Percentiles rank a stretch among this genome's conserved stretches.
phyloP scores from a whole-genome alignment of 345 rosid species.

The Ricinus communis region DNA sequence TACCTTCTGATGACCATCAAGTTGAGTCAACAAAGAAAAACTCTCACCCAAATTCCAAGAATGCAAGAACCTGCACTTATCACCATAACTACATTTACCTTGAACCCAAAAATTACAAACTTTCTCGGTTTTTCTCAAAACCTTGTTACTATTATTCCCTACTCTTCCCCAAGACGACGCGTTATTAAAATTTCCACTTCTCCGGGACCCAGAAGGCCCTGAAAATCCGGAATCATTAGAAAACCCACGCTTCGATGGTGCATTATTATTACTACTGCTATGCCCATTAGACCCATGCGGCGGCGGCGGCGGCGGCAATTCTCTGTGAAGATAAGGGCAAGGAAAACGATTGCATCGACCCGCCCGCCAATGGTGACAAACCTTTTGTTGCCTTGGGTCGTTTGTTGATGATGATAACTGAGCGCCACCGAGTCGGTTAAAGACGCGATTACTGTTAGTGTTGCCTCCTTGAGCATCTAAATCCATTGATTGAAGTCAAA shows the following conservation, averaged over 20 bases:
- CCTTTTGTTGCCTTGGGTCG: slow-evolving; percentile 48
- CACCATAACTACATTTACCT: slow-evolving; percentile 77
- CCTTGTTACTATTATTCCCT: slow-evolving; percentile 26
- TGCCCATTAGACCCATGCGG: slow-evolving; percentile 34
- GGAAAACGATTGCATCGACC: slow-evolving; percentile 74
- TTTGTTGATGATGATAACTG: slow-evolving; percentile 18
- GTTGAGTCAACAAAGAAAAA: slow-evolving; percentile 69
- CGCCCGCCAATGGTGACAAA: slow-evolving; percentile 84
- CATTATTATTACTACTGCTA: no score
- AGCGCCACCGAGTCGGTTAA: slow-evolving; percentile 59
- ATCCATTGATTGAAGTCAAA: slow-evolving; percentile 46
- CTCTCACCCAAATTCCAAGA: slow-evolving; percentile 85
- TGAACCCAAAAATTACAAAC: slow-evolving; percentile 83
- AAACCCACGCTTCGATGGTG: slow-evolving; percentile 52
- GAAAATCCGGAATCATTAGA: slow-evolving; percentile 62
- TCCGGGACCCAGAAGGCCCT: slow-evolving; percentile 47
- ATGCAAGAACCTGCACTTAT: slow-evolving; percentile 79
- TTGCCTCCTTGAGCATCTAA: slow-evolving; percentile 64
- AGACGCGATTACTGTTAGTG: slow-evolving; percentile 64
- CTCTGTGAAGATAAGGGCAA: slow-evolving; percentile 73
- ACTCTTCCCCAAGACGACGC: slow-evolving; percentile 46
- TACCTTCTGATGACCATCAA: slow-evolving; percentile 92
- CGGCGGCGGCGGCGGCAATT: slow-evolving; percentile 52
- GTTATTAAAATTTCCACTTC: slow-evolving; percentile 51
- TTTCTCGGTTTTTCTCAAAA: slow-evolving; percentile 61